Conservation (phyloP, 306 rosid genomes). For the Sphenostylis stenocarpa region DNA sequence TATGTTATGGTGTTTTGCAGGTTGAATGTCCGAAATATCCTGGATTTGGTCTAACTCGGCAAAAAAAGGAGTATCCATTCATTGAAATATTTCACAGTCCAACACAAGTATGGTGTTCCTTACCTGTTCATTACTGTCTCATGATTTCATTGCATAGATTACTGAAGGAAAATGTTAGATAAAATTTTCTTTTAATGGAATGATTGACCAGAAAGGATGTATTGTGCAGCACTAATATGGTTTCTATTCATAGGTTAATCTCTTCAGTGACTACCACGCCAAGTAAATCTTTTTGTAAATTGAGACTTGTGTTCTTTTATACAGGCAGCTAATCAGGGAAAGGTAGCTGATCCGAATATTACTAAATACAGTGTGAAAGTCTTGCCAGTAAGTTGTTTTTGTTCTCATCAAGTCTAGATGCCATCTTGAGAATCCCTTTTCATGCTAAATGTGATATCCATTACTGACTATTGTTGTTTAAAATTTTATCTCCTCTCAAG, state of each 20-base stretch:
- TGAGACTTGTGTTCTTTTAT: constrained; percentile 24
- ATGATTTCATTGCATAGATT: background rate
- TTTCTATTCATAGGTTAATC: background rate
- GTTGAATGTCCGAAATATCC: constrained; percentile 99
- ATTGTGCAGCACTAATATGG: background rate
- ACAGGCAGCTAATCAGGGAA: constrained; percentile 71
- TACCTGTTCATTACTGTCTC: constrained; percentile 3
- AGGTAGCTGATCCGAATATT: constrained; percentile 66
- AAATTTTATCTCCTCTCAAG: background rate
- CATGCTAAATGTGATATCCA: background rate
- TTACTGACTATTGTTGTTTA: background rate
- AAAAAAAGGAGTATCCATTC: constrained; percentile 89
- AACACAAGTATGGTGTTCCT: constrained; percentile 53
- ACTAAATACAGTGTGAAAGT: constrained; percentile 87
- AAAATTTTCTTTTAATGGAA: background rate
- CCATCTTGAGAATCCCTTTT: background rate
- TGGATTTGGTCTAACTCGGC: constrained; percentile 86
- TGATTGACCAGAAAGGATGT: background rate
- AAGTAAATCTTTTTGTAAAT: constrained; percentile 10
- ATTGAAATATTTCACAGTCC: constrained; percentile 83
- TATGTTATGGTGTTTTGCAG: constrained; percentile 49
- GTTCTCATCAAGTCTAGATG: background rate
- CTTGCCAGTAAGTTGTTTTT: constrained; percentile 68
- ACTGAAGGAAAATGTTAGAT: background rate
- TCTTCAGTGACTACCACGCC: constrained; percentile 3